These are phyloP conservation scores for Solanum hybrid DNA, from an alignment of 305 asterid genomes.

Conservation along the genomic window DNA sequence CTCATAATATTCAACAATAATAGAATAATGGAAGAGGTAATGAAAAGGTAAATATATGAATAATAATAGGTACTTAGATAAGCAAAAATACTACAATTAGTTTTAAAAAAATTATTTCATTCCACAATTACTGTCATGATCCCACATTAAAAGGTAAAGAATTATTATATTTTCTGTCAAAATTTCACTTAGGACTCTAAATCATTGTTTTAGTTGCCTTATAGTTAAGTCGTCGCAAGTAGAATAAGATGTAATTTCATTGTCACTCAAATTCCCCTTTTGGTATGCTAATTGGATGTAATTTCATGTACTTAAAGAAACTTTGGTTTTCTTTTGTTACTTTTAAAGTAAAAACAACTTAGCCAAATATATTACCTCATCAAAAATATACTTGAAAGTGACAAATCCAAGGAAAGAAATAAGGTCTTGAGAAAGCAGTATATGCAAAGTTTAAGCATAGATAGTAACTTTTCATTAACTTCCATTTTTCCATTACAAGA, in stretches of 20 bases:
- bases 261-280: background rate
- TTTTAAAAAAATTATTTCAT: too few relatives aligned
- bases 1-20: background rate
- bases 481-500: background rate
- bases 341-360: background rate
- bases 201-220: background rate
- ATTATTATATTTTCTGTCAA: too few relatives aligned
- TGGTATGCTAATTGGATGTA: background rate
- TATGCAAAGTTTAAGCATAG: background rate
- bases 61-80: background rate
- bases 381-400: background rate
- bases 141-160: background rate
- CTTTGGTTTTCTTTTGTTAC: background rate
- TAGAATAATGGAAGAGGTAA: background rate
- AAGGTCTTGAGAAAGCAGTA: background rate
- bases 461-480: background rate
- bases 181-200: background rate
- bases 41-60: background rate
- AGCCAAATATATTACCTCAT: background rate
- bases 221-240: background rate
- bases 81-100: background rate
- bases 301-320: background rate
- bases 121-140: background rate
- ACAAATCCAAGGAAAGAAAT: background rate
- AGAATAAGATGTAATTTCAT: background rate